These are phyloP conservation scores for Aspergillus chevalieri DNA, from an alignment of 2,329 filamentous ascomycete species.

Conservation along the genomic window DNA sequence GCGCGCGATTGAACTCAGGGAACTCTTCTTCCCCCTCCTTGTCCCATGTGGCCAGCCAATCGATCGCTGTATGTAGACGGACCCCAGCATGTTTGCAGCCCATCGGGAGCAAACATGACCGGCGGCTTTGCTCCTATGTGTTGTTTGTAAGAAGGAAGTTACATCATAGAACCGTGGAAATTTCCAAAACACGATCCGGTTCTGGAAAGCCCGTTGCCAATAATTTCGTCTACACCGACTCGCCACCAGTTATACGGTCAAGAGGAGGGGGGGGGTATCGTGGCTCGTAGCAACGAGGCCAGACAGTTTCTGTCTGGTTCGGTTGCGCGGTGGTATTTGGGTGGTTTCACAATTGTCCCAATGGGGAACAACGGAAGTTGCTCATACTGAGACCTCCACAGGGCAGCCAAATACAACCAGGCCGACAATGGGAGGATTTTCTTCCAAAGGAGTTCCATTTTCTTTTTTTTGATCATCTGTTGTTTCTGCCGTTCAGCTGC, in stretches of 20 bases:
- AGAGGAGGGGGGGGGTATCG: too few relatives aligned
- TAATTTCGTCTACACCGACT: conserved; percentile 10
- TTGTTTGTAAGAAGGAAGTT: neutral
- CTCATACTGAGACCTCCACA: neutral
- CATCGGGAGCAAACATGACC: too few relatives aligned
- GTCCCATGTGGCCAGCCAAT: too few relatives aligned
- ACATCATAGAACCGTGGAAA: neutral
- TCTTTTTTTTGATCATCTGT: conserved; percentile 1
- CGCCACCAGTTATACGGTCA: neutral
- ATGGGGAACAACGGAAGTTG: conserved; percentile 9
- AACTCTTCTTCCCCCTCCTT: too few relatives aligned
- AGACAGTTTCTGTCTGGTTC: neutral
- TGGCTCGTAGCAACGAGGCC: neutral
- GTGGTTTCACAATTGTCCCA: conserved; percentile 17
- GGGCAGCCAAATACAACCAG: too few relatives aligned
- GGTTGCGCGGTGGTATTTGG: conserved; percentile 14
- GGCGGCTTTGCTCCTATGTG: neutral
- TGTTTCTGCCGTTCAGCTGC: conserved; percentile 5
- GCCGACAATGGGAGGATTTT: too few relatives aligned
- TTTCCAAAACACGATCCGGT: neutral
- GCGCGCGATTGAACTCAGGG: too few relatives aligned
- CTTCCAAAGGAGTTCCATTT: neutral
- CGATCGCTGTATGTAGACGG: neutral
- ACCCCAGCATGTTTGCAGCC: neutral
- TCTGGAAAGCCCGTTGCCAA: neutral